phyloP scores from a whole-genome alignment of 2,329 filamentous ascomycete genomes.

The Alternaria brassicicola region DNA sequence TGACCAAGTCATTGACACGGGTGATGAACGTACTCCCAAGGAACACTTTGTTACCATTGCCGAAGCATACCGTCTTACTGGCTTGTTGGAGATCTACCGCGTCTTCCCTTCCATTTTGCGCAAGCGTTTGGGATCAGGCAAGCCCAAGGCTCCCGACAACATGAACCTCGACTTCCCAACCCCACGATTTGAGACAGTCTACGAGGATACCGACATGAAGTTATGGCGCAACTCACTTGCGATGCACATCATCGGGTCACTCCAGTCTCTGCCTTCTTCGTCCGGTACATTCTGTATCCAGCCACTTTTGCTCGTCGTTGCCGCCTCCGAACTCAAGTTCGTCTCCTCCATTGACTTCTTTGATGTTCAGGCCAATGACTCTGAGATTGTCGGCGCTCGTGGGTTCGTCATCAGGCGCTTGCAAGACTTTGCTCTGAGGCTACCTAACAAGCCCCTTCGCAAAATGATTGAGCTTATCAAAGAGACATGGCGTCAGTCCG shows the following conservation, averaged over 20 bases:
- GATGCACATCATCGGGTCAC: conserved; percentile 56
- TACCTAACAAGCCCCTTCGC: conserved; percentile 60
- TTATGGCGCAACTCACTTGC: conserved; percentile 59
- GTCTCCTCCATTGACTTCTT: conserved; percentile 49
- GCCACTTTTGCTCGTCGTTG: conserved; percentile 59
- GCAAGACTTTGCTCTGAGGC: conserved; percentile 51
- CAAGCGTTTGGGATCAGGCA: conserved; percentile 49
- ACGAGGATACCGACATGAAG: conserved; percentile 43
- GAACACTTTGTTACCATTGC: conserved; percentile 61
- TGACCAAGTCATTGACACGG: conserved; percentile 57
- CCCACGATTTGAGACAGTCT: conserved; percentile 42
- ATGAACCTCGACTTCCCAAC: conserved; percentile 42
- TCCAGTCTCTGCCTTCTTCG: conserved; percentile 58
- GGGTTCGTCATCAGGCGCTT: conserved; percentile 58
- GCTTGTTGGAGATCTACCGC: conserved; percentile 61
- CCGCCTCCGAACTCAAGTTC: conserved; percentile 58
- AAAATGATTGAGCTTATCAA: conserved; percentile 58
- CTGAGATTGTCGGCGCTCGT: conserved; percentile 52
- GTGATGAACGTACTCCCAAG: conserved; percentile 60
- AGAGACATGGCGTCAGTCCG: conserved; percentile 60
- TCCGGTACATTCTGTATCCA: conserved; percentile 62
- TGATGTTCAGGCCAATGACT: conserved; percentile 52
- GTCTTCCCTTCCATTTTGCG: conserved; percentile 59
- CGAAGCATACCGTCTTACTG: conserved; percentile 60
- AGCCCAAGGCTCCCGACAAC: conserved; percentile 27